Percentiles rank a stretch among this genome's conserved stretches.
Conservation (phyloP, 768 basidiomycete species). For the Mycena pura region DNA sequence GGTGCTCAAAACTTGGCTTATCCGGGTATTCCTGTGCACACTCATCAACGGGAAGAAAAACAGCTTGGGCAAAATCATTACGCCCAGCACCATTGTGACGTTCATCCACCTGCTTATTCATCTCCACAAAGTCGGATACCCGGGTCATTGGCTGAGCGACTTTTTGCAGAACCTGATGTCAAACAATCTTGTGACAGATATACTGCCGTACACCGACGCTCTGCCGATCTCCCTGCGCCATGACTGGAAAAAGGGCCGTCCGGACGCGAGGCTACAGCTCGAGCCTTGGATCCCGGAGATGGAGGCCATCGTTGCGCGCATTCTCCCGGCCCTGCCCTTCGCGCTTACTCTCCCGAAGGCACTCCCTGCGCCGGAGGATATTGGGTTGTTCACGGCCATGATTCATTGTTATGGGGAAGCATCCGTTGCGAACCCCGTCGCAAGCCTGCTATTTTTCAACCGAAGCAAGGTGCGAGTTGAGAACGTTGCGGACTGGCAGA, state of each 20-base stretch:
- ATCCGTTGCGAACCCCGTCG: neutral
- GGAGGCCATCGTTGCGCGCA: neutral
- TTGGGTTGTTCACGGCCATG: neutral
- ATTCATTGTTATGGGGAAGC: neutral
- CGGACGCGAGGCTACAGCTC: neutral
- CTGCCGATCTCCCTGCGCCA: neutral
- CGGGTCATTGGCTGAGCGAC: slow-evolving; percentile 44
- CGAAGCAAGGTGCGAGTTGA: neutral
- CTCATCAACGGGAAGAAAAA: neutral
- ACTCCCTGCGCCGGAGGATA: neutral
- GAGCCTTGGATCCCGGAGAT: neutral
- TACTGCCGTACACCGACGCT: slow-evolving; percentile 27
- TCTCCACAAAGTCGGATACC: slow-evolving; percentile 42
- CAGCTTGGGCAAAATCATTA: neutral
- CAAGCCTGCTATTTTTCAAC: neutral
- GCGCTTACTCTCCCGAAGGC: neutral
- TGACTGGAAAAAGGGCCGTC: neutral
- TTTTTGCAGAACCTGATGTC: slow-evolving; percentile 34
- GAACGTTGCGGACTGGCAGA: neutral
- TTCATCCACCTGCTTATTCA: slow-evolving; percentile 41
- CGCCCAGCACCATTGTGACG: slow-evolving; percentile 40
- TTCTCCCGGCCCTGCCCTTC: neutral
- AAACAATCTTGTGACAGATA: slow-evolving; percentile 33
- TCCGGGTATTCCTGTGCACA: neutral
- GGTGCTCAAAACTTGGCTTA: neutral